phyloP scores from a whole-genome alignment of 495 filamentous ascomycete species.

The Pyronema omphalodes region DNA sequence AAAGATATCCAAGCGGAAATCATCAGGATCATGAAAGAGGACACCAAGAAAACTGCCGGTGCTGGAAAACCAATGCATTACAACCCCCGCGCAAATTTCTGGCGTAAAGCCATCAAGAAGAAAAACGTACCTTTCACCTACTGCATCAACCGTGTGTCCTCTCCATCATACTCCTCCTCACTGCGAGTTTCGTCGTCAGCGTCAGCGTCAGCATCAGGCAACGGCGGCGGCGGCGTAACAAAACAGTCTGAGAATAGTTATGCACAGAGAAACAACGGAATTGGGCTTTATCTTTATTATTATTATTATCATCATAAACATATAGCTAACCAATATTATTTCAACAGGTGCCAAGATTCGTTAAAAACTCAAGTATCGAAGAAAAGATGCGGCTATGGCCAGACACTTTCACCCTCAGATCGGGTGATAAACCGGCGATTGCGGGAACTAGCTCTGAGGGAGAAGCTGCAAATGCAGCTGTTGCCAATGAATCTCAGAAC shows the following conservation, averaged over 20 bases:
- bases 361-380: conserved; percentile 37
- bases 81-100: conserved; percentile 55
- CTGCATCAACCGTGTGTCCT: background rate
- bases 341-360: conserved; percentile 34
- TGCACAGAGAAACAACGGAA: background rate
- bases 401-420: conserved; percentile 35
- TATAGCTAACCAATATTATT: conserved; percentile 1
- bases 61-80: conserved; percentile 42
- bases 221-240: too few relatives aligned
- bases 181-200: background rate
- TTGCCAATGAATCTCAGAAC: too few relatives aligned
- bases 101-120: conserved; percentile 45
- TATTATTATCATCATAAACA: too few relatives aligned
- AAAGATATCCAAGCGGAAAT: conserved; percentile 49
- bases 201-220: too few relatives aligned
- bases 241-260: too few relatives aligned
- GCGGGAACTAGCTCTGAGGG: too few relatives aligned
- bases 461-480: too few relatives aligned
- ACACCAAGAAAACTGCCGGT: conserved; percentile 46
- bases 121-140: conserved; percentile 27
- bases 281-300: background rate
- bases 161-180: conserved; percentile 5
- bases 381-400: conserved; percentile 54
- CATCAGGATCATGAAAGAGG: conserved; percentile 38
- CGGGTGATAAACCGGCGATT: too few relatives aligned